Conservation (phyloP, 257 asterid species). For the Jacaranda copaia region DNA sequence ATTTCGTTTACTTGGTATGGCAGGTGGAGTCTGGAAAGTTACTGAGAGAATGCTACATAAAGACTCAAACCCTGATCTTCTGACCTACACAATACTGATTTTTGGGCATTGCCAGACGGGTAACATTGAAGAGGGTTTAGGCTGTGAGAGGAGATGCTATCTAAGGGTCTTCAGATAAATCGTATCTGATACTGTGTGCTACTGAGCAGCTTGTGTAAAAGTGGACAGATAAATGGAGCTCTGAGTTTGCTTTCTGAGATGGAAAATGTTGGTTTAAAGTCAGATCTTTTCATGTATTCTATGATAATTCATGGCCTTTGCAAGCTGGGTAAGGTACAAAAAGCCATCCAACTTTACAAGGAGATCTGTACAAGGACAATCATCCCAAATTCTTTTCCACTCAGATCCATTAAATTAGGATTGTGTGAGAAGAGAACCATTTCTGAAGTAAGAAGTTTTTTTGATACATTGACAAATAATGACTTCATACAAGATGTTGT, state of each 20-base stretch:
- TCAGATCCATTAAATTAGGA: constrained; percentile 58
- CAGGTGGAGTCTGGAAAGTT: constrained; percentile 51
- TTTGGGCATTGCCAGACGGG: constrained; percentile 70
- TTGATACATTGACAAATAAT: constrained; percentile 50
- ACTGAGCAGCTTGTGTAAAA: constrained; percentile 68
- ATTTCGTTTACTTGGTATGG: constrained; percentile 66
- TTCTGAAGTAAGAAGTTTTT: constrained; percentile 64
- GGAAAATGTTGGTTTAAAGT: constrained; percentile 53
- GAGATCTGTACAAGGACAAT: constrained; percentile 57
- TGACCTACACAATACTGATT: constrained; percentile 58
- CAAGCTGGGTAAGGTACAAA: constrained; percentile 63
- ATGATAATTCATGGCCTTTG: constrained; percentile 69
- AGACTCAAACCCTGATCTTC: constrained; percentile 53
- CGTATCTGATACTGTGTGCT: constrained; percentile 51
- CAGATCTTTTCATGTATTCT: constrained; percentile 66
- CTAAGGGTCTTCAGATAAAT: constrained; percentile 55
- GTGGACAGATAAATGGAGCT: constrained; percentile 61
- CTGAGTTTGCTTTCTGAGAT: constrained; percentile 60
- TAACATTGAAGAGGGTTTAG: constrained; percentile 56
- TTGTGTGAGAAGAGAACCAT: constrained; percentile 56
- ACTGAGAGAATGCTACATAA: constrained; percentile 41
- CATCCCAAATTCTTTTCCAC: constrained; percentile 48
- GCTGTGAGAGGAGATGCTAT: constrained; percentile 64
- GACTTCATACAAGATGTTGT: constrained; percentile 58
- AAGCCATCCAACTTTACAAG: constrained; percentile 54